phyloP scores from a whole-genome alignment of 2,329 filamentous ascomycete species.

The Thelonectria blattea region DNA sequence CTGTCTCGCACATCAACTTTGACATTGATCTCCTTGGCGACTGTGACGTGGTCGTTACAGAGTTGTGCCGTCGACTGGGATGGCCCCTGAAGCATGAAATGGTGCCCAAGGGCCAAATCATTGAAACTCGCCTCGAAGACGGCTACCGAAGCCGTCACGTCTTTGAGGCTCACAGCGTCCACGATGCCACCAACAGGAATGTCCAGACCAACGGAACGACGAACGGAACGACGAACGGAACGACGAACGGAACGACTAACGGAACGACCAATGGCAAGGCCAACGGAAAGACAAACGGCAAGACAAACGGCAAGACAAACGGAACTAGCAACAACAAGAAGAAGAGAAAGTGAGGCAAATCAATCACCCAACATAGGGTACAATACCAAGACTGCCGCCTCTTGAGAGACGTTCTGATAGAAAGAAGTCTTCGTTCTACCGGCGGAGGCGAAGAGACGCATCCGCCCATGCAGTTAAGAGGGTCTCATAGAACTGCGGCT shows the following conservation, averaged over 20 bases:
- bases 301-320: background rate
- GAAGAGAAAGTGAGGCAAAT: background rate
- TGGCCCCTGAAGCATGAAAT: conserved; percentile 86
- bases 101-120: conserved; percentile 70
- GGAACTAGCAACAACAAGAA: background rate
- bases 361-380: background rate
- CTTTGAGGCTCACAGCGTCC: conserved; percentile 38
- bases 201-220: background rate
- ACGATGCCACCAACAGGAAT: conserved; percentile 1
- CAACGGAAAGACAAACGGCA: background rate
- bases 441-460: too few species aligned
- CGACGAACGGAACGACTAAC: background rate
- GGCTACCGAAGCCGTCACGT: conserved; percentile 47
- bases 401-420: background rate
- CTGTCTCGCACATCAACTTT: conserved; percentile 89
- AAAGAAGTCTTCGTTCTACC: background rate
- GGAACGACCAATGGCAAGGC: background rate
- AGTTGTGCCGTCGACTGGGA: conserved; percentile 80
- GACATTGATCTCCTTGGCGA: conserved; percentile 96
- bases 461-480: background rate
- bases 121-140: conserved; percentile 56
- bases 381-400: too few species aligned
- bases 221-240: background rate
- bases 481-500: conserved; percentile 1
- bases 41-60: conserved; percentile 87